These are phyloP conservation scores for Alternaria sp. DNA, from an alignment of 2,329 filamentous ascomycete species.

Conservation along the genomic window DNA sequence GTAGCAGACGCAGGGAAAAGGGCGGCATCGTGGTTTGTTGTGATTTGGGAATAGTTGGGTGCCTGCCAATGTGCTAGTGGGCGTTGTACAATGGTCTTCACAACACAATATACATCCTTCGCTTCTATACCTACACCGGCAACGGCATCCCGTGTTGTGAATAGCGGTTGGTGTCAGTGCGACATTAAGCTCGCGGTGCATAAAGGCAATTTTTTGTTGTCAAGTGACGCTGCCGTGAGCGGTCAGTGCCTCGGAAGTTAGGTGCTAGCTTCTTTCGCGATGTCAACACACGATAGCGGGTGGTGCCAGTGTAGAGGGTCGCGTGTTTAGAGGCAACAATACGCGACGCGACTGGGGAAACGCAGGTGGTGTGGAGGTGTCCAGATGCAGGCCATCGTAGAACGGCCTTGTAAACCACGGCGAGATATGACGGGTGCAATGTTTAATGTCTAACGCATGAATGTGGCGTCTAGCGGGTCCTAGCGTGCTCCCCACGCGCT, in stretches of 20 bases:
- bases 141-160: neutral
- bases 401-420: neutral
- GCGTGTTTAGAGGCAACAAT: neutral
- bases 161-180: neutral
- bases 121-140: constrained; percentile 1
- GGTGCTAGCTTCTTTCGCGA: neutral
- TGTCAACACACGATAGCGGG: neutral
- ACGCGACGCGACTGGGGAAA: neutral
- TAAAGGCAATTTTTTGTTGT: neutral
- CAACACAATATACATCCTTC: constrained; percentile 11
- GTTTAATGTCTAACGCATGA: constrained; percentile 1
- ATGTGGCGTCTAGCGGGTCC: constrained; percentile 6
- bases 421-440: neutral
- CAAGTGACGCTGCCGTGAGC: neutral
- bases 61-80: neutral
- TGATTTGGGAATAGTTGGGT: neutral
- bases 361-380: neutral
- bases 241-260: neutral
- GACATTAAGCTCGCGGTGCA: neutral
- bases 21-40: neutral
- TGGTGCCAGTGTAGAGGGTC: neutral
- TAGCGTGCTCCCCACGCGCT: constrained; percentile 17
- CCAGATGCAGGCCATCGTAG: neutral
- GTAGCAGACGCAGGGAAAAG: neutral
- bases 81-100: constrained; percentile 2